Conservation (phyloP, 768 basidiomycete genomes). For the Lactarius sanguifluus region DNA sequence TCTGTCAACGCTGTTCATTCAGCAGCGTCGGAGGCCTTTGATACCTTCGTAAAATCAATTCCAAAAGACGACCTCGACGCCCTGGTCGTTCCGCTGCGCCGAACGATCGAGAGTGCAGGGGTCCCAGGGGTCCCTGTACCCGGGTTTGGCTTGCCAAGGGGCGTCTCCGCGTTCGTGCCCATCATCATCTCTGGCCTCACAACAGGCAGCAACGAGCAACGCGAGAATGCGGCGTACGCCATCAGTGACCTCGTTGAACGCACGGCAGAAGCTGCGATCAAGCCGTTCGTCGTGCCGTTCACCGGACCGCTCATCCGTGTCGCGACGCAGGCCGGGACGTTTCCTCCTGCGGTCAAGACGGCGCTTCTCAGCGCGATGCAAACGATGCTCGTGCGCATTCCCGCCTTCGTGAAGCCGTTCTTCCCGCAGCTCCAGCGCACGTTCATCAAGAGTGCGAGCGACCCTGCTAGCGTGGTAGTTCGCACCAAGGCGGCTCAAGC, state of each 20-base stretch:
- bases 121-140: conserved; percentile 74
- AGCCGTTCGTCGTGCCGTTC: conserved; percentile 92
- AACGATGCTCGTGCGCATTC: conserved; percentile 82
- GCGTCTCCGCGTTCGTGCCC: conserved; percentile 78
- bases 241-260: conserved; percentile 94
- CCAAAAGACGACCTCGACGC: conserved; percentile 93
- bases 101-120: conserved; percentile 84
- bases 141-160: conserved; percentile 84
- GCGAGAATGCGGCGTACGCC: conserved; percentile 93
- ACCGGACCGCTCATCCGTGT: conserved; percentile 96
- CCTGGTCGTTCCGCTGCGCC: conserved; percentile 83
- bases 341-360: conserved; percentile 90
- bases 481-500: conserved; percentile 81
- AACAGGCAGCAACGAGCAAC: conserved; percentile 90
- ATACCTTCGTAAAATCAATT: conserved; percentile 83
- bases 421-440: conserved; percentile 97
- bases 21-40: conserved; percentile 80
- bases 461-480: conserved; percentile 73
- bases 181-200: conserved; percentile 92
- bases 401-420: conserved; percentile 92
- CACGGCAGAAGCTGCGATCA: conserved; percentile 83
- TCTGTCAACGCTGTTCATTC: conserved; percentile 69
- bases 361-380: conserved; percentile 86
- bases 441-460: conserved; percentile 90
- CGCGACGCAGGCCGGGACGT: conserved; percentile 83